Percentiles rank a stretch among this genome's conserved stretches.
Evolutionary conservation across 768 basidiomycete species (phyloP).

Genomic region (Boletus bicolor): DNA sequence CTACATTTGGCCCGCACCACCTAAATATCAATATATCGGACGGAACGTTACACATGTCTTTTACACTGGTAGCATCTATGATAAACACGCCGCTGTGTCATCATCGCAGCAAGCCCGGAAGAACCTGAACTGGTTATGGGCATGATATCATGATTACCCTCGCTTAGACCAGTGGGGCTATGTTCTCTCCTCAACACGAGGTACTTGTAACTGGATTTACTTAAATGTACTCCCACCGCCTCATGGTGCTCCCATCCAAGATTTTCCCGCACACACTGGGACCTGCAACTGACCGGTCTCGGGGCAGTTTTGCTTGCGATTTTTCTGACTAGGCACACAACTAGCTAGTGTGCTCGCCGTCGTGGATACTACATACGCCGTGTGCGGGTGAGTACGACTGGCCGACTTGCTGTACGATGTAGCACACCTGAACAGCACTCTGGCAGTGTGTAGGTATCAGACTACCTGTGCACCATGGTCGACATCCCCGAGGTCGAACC

Average conservation of each 20-base stretch:
- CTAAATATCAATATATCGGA: constrained; percentile 1
- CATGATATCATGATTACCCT: constrained; percentile 5
- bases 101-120: neutral
- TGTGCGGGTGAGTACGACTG: neutral
- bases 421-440: neutral
- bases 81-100: neutral
- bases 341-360: neutral
- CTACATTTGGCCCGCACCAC: constrained; percentile 5
- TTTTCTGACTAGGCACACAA: neutral
- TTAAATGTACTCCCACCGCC: constrained; percentile 6
- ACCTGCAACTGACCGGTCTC: constrained; percentile 2
- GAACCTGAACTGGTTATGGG: neutral
- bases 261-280: neutral
- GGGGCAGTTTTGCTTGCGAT: neutral
- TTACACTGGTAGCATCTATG: neutral
- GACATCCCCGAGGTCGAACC: constrained; percentile 26
- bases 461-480: neutral
- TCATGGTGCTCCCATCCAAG: constrained; percentile 1
- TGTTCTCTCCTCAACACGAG: constrained; percentile 11
- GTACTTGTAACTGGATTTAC: neutral
- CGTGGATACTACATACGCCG: neutral
- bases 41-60: neutral
- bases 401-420: constrained; percentile 1
- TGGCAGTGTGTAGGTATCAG: neutral
- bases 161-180: constrained; percentile 2